phyloP scores from a whole-genome alignment of 352 stramenopile genomes.

The Phytophthora crassamura region DNA sequence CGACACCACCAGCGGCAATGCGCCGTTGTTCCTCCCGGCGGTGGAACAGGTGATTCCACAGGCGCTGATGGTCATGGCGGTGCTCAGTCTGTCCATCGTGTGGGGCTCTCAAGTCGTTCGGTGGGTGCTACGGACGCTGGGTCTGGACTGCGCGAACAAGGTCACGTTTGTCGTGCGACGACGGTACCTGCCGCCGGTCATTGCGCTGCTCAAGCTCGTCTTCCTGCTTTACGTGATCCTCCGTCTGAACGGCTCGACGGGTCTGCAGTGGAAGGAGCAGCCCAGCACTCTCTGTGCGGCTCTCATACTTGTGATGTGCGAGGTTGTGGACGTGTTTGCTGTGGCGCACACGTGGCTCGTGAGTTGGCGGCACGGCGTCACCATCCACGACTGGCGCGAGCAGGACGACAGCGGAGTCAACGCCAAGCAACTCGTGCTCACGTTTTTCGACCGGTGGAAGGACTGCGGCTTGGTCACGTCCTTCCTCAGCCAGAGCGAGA shows the following conservation, averaged over 20 bases:
- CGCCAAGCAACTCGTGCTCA: conserved; percentile 26
- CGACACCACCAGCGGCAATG: conserved; percentile 9
- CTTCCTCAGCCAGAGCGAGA: conserved; percentile 32
- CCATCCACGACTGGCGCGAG: conserved; percentile 18
- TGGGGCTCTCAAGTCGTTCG: conserved; percentile 17
- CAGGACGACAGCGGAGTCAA: conserved; percentile 9
- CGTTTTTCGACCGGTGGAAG: conserved; percentile 35
- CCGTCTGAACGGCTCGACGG: conserved; percentile 16
- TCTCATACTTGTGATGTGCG: conserved; percentile 31
- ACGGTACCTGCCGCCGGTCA: conserved; percentile 18
- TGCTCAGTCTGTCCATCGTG: conserved; percentile 30
- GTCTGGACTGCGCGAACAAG: conserved; percentile 1
- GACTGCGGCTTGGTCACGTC: conserved; percentile 34
- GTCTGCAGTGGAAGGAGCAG: conserved; percentile 30
- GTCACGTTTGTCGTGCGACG: conserved; percentile 3
- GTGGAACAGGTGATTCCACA: conserved; percentile 18
- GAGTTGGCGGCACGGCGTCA: conserved; percentile 13
- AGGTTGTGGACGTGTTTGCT: conserved; percentile 32
- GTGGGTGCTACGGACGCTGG: neutral
- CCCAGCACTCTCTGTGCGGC: conserved; percentile 22
- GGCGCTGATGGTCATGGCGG: conserved; percentile 26
- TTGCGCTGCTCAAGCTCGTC: conserved; percentile 30
- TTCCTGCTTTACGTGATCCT: conserved; percentile 33
- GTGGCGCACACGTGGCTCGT: conserved; percentile 28
- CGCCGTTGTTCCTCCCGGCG: conserved; percentile 18